phyloP scores from a whole-genome alignment of 2,329 filamentous ascomycete species.

The Hypoxylon sp. region DNA sequence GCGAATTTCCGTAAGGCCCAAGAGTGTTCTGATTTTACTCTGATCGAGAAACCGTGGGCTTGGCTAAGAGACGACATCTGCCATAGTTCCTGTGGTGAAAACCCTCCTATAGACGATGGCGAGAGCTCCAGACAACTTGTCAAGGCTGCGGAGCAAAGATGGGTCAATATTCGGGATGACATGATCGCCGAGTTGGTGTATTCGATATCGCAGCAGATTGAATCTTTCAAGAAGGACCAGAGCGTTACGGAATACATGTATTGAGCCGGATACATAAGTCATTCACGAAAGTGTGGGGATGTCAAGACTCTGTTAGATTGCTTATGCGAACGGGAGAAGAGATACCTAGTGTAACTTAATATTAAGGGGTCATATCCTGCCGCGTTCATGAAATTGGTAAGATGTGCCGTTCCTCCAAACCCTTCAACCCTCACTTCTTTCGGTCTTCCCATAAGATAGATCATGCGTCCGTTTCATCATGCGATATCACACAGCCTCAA shows the following conservation, averaged over 20 bases:
- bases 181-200: neutral
- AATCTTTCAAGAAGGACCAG: neutral
- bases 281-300: neutral
- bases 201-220: neutral
- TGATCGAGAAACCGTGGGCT: constrained; percentile 1
- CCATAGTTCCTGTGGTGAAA: neutral
- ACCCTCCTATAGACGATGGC: neutral
- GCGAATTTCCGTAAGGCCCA: neutral
- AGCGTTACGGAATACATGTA: neutral
- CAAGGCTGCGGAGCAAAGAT: neutral
- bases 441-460: neutral
- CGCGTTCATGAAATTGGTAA: neutral
- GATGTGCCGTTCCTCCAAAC: neutral
- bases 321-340: neutral
- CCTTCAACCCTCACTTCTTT: neutral
- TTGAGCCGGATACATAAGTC: neutral
- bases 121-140: neutral
- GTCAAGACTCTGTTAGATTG: too few relatives aligned
- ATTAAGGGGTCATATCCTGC: neutral
- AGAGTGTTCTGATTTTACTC: neutral
- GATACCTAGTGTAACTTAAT: neutral
- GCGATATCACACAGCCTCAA: constrained; percentile 27
- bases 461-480: neutral
- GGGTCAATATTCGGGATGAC: neutral
- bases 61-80: neutral